These are phyloP conservation scores for Alternaria sp. DNA, from an alignment of 2,329 filamentous ascomycete genomes.

Conservation along the genomic window DNA sequence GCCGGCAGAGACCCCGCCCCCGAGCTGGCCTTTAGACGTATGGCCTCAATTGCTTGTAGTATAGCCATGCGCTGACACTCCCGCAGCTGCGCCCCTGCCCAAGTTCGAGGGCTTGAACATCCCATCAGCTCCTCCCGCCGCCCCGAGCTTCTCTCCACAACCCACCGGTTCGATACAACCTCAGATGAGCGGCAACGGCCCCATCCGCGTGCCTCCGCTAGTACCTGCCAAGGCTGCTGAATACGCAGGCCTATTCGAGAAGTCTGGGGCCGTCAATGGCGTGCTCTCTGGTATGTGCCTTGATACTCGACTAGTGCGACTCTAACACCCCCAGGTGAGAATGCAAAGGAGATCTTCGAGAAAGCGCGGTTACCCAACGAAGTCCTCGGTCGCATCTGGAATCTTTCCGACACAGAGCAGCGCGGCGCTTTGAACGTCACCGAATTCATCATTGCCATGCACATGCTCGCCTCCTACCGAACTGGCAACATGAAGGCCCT, in stretches of 20 bases:
- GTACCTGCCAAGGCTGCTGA: conserved; percentile 87
- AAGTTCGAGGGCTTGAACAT: conserved; percentile 81
- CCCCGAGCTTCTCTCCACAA: conserved; percentile 53
- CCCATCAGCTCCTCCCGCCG: conserved; percentile 57
- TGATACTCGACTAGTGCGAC: too few relatives aligned
- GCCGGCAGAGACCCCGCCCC: conserved; percentile 79
- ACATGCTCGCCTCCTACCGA: conserved; percentile 90
- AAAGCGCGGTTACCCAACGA: conserved; percentile 90
- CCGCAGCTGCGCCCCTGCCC: conserved; percentile 77
- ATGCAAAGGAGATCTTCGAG: conserved; percentile 93
- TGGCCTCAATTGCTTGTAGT: conserved; percentile 6
- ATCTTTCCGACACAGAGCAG: conserved; percentile 90
- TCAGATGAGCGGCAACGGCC: conserved; percentile 56
- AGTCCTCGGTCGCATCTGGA: conserved; percentile 93
- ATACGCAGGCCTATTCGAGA: conserved; percentile 88
- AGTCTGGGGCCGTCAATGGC: conserved; percentile 78
- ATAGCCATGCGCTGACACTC: conserved; percentile 23
- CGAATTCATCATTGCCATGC: conserved; percentile 98
- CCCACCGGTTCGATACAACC: conserved; percentile 43
- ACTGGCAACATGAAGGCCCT: conserved; percentile 78
- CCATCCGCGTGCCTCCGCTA: conserved; percentile 86
- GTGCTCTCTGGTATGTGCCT: conserved; percentile 67
- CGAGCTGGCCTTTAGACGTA: conserved; percentile 81
- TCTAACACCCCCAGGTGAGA: conserved; percentile 65
- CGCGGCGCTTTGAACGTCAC: conserved; percentile 83